A percentile compares a stretch with the other conserved stretches of the same genome.
Evolutionary conservation across 176 grass and related monocot genomes (phyloP).

Genomic region (Alopecurus myosuroides): DNA sequence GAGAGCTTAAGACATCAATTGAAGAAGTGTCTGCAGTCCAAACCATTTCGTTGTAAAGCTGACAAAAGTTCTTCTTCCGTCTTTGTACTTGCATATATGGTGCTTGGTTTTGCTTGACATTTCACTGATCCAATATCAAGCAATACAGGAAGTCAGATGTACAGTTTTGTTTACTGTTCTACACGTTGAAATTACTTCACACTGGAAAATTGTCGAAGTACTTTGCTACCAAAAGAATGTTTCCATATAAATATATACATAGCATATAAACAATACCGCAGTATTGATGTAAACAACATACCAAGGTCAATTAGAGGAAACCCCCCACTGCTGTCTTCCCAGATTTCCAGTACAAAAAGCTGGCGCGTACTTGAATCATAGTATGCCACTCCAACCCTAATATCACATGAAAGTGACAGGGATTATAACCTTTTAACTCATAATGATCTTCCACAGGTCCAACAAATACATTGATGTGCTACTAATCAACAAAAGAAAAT

Average conservation of each 20-base stretch:
- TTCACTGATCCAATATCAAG: conserved; percentile 55
- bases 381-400: conserved; percentile 83
- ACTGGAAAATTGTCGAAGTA: neutral
- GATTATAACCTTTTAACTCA: neutral
- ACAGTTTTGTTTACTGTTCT: neutral
- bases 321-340: conserved; percentile 70
- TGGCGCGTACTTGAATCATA: conserved; percentile 79
- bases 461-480: neutral
- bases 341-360: conserved; percentile 91
- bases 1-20: neutral
- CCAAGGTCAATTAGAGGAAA: conserved; percentile 95
- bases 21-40: conserved; percentile 16
- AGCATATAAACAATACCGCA: neutral
- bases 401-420: conserved; percentile 3
- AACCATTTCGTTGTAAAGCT: conserved; percentile 85
- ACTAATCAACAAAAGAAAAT: conserved; percentile 3
- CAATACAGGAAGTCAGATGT: conserved; percentile 28
- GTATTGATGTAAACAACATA: conserved; percentile 36
- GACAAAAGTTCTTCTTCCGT: conserved; percentile 77
- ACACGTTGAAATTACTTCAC: neutral
- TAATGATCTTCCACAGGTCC: conserved; percentile 1
- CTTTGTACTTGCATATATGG: conserved; percentile 94
- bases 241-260: neutral
- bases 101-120: conserved; percentile 78
- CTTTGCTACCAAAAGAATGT: conserved; percentile 12